A percentile compares a stretch with the other conserved stretches of the same genome.
These are phyloP conservation scores for Abrus precatorius DNA, from an alignment of 306 rosid genomes.

Conservation along the genomic window DNA sequence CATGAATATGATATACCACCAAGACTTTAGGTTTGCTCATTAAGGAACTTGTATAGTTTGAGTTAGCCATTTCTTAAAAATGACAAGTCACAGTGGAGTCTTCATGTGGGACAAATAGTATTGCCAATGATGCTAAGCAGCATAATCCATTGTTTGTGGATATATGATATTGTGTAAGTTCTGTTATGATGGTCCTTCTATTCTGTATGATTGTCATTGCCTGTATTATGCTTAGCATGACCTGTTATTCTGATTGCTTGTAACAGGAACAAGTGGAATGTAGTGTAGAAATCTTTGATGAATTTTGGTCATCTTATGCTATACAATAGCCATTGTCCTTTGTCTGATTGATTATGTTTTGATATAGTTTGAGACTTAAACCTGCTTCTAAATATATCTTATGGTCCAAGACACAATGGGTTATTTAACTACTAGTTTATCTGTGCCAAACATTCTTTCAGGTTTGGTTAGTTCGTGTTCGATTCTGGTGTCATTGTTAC, in stretches of 20 bases:
- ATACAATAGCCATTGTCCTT: background rate
- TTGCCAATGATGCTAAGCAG: conserved; percentile 7
- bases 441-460: background rate
- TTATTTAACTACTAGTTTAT: conserved; percentile 16
- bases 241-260: conserved; percentile 26
- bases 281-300: background rate
- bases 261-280: conserved; percentile 5
- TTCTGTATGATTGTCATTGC: conserved; percentile 17
- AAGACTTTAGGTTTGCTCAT: conserved; percentile 68
- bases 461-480: background rate
- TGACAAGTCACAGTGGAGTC: background rate
- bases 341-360: conserved; percentile 3
- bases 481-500: background rate
- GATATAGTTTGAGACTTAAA: background rate
- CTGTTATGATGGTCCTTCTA: background rate
- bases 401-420: background rate
- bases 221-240: background rate
- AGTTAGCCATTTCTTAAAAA: conserved; percentile 28
- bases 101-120: conserved; percentile 20
- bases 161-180: background rate
- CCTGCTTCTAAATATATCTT: background rate
- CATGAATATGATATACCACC: conserved; percentile 69
- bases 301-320: conserved; percentile 20
- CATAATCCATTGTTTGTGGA: conserved; percentile 27
- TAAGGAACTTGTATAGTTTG: conserved; percentile 41